Percentiles rank a stretch among this genome's conserved stretches.
Conservation (phyloP, 169 alveolate genomes). For the Cryptosporidium viatorum region DNA sequence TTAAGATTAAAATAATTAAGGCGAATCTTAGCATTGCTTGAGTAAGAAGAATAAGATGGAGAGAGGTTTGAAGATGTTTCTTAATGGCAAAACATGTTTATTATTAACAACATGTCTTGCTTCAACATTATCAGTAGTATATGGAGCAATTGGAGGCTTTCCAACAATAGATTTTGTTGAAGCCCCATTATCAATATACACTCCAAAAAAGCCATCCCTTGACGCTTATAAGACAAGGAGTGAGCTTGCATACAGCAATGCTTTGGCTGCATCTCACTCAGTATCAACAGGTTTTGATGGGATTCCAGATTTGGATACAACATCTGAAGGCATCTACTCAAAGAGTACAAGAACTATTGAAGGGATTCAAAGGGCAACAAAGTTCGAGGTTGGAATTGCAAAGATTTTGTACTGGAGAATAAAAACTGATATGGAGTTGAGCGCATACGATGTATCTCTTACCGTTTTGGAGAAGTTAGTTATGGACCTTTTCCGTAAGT, state of each 20-base stretch:
- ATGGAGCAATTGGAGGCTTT: constrained; percentile 39
- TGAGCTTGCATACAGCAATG: constrained; percentile 41
- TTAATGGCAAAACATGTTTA: constrained; percentile 16
- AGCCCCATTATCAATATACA: constrained; percentile 2
- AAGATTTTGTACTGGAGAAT: constrained; percentile 70
- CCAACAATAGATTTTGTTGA: constrained; percentile 45
- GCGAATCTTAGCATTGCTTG: constrained; percentile 55
- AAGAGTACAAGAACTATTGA: not conserved
- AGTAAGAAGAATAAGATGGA: constrained; percentile 57
- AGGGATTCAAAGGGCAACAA: constrained; percentile 37
- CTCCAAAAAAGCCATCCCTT: constrained; percentile 24
- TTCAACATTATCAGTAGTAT: constrained; percentile 19
- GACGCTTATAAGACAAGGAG: constrained; percentile 26
- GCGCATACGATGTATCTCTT: constrained; percentile 34
- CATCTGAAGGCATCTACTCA: not conserved
- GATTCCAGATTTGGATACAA: not conserved
- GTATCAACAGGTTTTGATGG: not conserved
- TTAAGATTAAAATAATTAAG: constrained; percentile 32
- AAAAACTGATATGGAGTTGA: constrained; percentile 33
- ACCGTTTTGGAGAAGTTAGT: constrained; percentile 37
- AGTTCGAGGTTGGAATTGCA: constrained; percentile 52
- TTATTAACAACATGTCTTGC: constrained; percentile 29
- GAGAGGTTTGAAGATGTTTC: constrained; percentile 39
- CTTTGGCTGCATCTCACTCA: constrained; percentile 17
- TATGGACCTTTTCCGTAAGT: constrained; percentile 45